A percentile compares a stretch with the other conserved stretches of the same genome.
These are phyloP conservation scores for Aschersonia sp. DNA, from an alignment of 2,329 filamentous ascomycete species.

Conservation along the genomic window DNA sequence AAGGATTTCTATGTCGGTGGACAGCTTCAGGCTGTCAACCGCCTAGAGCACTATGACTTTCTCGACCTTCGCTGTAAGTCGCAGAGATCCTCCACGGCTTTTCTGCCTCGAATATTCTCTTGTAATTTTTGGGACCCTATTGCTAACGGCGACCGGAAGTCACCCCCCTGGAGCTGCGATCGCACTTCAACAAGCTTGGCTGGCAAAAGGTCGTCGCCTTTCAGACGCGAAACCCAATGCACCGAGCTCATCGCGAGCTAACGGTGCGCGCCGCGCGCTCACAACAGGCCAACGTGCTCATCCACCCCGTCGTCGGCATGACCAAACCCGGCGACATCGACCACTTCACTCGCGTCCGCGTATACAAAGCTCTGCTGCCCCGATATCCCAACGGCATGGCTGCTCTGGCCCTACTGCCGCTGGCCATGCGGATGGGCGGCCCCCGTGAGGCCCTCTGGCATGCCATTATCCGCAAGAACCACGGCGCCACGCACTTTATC, in stretches of 20 bases:
- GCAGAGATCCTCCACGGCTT: background rate
- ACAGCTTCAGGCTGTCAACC: conserved; percentile 90
- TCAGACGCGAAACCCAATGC: conserved; percentile 99
- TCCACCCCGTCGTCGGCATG: conserved; percentile 94
- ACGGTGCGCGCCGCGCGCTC: conserved; percentile 92
- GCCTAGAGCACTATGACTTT: conserved; percentile 97
- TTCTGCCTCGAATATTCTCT: background rate
- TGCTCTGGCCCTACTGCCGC: conserved; percentile 80
- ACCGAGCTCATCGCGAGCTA: conserved; percentile 93
- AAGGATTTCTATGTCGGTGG: conserved; percentile 89
- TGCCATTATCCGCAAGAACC: conserved; percentile 99
- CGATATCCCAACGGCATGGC: conserved; percentile 99
- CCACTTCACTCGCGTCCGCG: conserved; percentile 97
- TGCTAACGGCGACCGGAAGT: conserved; percentile 29
- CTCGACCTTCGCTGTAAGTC: conserved; percentile 79
- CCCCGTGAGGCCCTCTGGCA: conserved; percentile 99
- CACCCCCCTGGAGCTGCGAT: conserved; percentile 84
- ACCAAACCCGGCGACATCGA: conserved; percentile 99
- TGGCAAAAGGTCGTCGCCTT: conserved; percentile 97
- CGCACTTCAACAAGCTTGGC: conserved; percentile 98
- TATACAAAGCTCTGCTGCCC: conserved; percentile 92
- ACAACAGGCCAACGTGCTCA: conserved; percentile 95
- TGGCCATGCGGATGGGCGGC: conserved; percentile 98
- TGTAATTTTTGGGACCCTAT: too few species aligned
- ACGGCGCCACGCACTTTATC: conserved; percentile 98